Conservation (phyloP, 495 filamentous ascomycete species). For the Penicillium pulvis region DNA sequence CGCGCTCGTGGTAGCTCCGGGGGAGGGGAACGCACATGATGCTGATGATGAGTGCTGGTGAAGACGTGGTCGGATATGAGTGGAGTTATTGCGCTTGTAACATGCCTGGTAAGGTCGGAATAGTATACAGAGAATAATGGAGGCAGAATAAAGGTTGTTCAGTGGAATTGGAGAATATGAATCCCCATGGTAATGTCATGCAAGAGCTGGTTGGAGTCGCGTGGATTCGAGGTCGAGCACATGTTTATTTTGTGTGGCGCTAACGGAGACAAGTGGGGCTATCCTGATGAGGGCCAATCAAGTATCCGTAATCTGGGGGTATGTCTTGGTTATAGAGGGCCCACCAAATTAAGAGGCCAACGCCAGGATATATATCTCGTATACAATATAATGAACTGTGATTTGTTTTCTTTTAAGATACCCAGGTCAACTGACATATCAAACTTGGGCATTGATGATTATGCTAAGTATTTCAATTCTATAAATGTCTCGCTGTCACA, state of each 20-base stretch:
- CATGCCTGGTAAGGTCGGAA: conserved; percentile 16
- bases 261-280: neutral
- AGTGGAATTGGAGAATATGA: conserved; percentile 4
- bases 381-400: too few species aligned
- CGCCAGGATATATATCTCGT: too few species aligned
- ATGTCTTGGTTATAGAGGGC: neutral
- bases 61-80: conserved; percentile 17
- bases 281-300: neutral
- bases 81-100: conserved; percentile 12
- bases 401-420: too few species aligned
- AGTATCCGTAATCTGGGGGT: neutral
- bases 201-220: conserved; percentile 12
- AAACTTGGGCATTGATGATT: too few species aligned
- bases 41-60: conserved; percentile 10
- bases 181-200: neutral
- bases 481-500: too few species aligned
- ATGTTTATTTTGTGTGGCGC: neutral
- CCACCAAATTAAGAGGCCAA: neutral
- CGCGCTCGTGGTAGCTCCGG: conserved; percentile 5
- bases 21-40: conserved; percentile 23
- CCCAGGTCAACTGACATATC: too few species aligned
- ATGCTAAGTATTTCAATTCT: too few species aligned
- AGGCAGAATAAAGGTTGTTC: neutral
- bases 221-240: conserved; percentile 7
- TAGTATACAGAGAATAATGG: neutral